Evolutionary conservation across 495 filamentous ascomycete species (phyloP), one percentile per base, ranked within the genome.

Genomic region (Neurospora sp.): DNA sequence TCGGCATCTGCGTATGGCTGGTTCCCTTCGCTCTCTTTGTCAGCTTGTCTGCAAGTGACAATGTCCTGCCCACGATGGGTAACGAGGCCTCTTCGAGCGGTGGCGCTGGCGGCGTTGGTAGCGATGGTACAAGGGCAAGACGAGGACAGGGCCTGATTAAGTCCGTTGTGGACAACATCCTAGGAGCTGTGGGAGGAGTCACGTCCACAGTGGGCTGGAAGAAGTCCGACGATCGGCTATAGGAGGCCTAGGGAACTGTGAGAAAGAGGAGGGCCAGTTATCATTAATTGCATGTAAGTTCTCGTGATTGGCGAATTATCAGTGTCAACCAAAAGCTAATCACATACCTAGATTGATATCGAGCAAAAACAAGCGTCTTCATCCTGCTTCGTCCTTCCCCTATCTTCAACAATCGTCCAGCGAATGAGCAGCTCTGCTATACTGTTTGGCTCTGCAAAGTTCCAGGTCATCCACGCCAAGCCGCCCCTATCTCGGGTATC

Each of bases 21-120:
- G 92, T 98, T 2, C 96, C 96, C 0, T 99, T 99, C 81, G 90
- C 94, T 37, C 87, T 99, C 42, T 99, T 99, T 78, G 95, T 99
- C 39, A 94, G 91, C 71, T 83, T 99, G 20, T 95, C 92, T 20
- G 96, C 96, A 2, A 91, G 93, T 61, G 96, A 99, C 75, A 98
- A 98, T 80, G 92, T 98, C 12, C 83, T 99, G 73, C 96, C 96
- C 3, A 94, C 89, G 68, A 98, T 97, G 86, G 84, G 83, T 44
- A 86, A 78, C 70, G 87, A 83, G 75, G 81, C 78, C 74, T 83
- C 75, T 40, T 81, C 39, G 73, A 80, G 41, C 16, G 59, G 35
- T 5, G 66, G 69, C 4, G 39, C 71, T 12, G 78, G 74, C 18
- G 78, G 83, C 1, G 48, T 59, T 2, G 81, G 80, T 11, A 79